A percentile compares a stretch with the other conserved stretches of the same genome.
Evolutionary conservation across 2,329 filamentous ascomycete genomes (phyloP).

Genomic region (Plenodomus tracheiphilus): DNA sequence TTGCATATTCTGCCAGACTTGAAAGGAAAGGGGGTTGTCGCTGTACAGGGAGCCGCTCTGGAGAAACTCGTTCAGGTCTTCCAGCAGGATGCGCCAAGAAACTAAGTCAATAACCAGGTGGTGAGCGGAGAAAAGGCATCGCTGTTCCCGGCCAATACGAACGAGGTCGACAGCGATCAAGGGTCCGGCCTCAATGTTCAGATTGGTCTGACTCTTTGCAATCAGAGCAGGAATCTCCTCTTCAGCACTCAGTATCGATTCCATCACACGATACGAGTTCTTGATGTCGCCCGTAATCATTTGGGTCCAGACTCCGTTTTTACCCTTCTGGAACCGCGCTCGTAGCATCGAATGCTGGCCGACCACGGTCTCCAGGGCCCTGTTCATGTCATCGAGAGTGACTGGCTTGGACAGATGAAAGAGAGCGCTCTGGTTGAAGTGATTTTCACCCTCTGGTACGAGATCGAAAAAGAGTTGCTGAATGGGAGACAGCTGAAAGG

Average conservation of each 20-base stretch:
- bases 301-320: not conserved
- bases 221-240: not conserved
- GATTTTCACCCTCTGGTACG: not conserved
- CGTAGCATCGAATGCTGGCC: no score
- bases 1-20: conserved; percentile 17
- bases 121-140: conserved; percentile 23
- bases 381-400: no score
- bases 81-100: conserved; percentile 47
- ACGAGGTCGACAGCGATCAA: not conserved
- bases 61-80: conserved; percentile 39
- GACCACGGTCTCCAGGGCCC: no score
- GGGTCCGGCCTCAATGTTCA: not conserved
- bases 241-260: no score
- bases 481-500: conserved; percentile 32
- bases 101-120: conserved; percentile 46
- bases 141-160: not conserved
- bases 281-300: not conserved
- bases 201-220: not conserved
- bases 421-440: not conserved
- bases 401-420: not conserved
- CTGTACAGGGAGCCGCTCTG: not conserved
- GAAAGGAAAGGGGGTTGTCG: conserved; percentile 10
- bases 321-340: no score
- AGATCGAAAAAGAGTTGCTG: conserved; percentile 14
- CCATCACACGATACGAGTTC: not conserved